Percentiles rank a stretch among this genome's conserved stretches.
Evolutionary conservation across 139 green algal species (phyloP).

Genomic region (Limnomonas spitsbergensis): DNA sequence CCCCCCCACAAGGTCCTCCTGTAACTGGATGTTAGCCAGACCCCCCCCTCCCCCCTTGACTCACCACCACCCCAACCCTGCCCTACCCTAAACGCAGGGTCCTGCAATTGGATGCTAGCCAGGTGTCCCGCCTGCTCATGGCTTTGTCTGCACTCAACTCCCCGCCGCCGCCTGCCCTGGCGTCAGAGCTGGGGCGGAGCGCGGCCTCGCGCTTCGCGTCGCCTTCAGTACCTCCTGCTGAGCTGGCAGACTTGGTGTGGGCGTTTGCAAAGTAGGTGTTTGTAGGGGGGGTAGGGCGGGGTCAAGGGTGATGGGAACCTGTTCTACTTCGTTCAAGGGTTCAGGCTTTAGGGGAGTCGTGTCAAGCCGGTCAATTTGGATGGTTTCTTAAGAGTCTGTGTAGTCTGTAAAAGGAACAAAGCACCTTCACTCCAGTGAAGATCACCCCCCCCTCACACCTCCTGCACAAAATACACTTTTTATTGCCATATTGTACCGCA

Average conservation of each 20-base stretch:
- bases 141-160: neutral
- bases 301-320: too few species aligned
- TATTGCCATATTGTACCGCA: too few species aligned
- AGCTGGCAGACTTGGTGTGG: constrained; percentile 6
- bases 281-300: too few species aligned
- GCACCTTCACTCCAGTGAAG: too few species aligned
- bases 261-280: constrained; percentile 1
- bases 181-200: neutral
- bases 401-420: too few species aligned
- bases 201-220: neutral
- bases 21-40: too few species aligned
- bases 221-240: neutral
- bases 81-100: too few species aligned
- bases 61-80: too few species aligned
- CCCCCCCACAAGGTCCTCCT: too few species aligned
- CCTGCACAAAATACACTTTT: too few species aligned
- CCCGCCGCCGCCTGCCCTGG: neutral
- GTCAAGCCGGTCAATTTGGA: neutral
- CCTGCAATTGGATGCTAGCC: neutral
- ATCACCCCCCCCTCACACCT: too few species aligned
- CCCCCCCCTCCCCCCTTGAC: too few species aligned
- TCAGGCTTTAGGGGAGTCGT: neutral
- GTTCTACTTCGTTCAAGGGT: neutral
- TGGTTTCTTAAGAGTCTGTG: neutral
- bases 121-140: neutral